These are phyloP conservation scores for Populus nigra DNA, from an alignment of 345 rosid genomes.

Conservation along the genomic window DNA sequence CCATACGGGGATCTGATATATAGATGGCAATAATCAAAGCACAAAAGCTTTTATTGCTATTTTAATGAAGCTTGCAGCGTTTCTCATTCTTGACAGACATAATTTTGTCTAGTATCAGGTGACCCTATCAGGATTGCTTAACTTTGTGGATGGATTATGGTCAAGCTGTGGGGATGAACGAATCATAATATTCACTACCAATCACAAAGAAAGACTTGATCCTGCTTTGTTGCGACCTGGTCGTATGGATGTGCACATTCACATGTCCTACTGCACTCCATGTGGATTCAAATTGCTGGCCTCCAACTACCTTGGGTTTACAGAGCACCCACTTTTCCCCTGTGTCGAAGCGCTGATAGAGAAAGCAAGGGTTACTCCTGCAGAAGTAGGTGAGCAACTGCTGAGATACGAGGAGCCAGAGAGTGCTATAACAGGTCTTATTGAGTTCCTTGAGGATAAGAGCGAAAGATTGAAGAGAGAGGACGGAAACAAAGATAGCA, in stretches of 20 bases:
- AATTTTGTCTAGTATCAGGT: neutral
- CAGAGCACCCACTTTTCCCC: slow-evolving; percentile 1
- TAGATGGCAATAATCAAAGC: no score
- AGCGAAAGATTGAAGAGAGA: neutral
- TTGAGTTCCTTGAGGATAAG: slow-evolving; percentile 22
- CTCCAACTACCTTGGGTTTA: no score
- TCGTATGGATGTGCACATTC: slow-evolving; percentile 34
- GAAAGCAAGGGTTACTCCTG: slow-evolving; percentile 25
- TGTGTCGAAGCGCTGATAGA: slow-evolving; percentile 20
- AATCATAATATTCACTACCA: slow-evolving; percentile 19
- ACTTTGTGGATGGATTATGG: slow-evolving; percentile 24
- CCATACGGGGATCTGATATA: no score
- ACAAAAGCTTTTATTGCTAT: neutral
- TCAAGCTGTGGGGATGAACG: slow-evolving; percentile 24
- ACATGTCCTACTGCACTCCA: slow-evolving; percentile 49
- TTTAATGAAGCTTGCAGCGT: neutral
- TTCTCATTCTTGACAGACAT: neutral
- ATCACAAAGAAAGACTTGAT: slow-evolving; percentile 17
- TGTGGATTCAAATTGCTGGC: slow-evolving; percentile 43
- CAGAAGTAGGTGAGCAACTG: slow-evolving; percentile 28
- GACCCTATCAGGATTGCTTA: slow-evolving; percentile 17
- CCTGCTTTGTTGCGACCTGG: slow-evolving; percentile 24
- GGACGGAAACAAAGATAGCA: neutral
- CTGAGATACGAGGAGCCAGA: slow-evolving; percentile 25
- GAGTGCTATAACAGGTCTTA: slow-evolving; percentile 16